Conservation (phyloP, 2,329 filamentous ascomycete species). For the Fusarium scirpi region DNA sequence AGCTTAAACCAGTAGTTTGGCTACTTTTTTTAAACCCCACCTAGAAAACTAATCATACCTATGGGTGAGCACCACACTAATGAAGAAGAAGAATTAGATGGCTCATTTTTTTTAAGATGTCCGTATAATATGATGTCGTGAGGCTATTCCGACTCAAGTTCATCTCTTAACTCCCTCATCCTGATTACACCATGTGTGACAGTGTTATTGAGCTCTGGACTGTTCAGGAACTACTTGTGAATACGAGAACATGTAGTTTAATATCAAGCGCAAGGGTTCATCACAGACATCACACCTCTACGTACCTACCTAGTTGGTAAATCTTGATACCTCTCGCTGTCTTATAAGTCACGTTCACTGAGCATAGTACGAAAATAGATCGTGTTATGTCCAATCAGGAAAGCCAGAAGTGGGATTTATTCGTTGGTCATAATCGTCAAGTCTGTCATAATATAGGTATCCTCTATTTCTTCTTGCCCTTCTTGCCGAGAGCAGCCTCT, state of each 20-base stretch:
- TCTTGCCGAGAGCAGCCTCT: constrained; percentile 63
- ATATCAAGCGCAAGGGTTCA: not conserved
- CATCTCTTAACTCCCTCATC: not conserved
- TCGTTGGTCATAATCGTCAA: constrained; percentile 8
- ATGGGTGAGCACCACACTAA: not conserved
- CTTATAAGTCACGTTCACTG: not conserved
- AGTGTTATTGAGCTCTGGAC: not conserved
- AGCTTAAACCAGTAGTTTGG: not conserved
- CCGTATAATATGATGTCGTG: not conserved
- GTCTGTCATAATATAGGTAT: not conserved
- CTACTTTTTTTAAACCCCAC: not conserved
- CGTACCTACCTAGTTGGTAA: too few relatives aligned
- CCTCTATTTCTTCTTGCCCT: constrained; percentile 61
- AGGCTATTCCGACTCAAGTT: not conserved
- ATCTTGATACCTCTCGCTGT: not conserved
- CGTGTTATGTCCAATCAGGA: not conserved
- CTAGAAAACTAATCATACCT: not conserved
- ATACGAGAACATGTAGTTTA: not conserved
- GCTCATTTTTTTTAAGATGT: not conserved
- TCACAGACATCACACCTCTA: too few relatives aligned
- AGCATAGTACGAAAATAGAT: not conserved
- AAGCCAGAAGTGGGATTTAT: not conserved
- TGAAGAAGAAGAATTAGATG: not conserved
- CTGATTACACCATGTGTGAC: not conserved
- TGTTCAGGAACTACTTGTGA: too few relatives aligned